Evolutionary conservation across 768 basidiomycete species (phyloP), one percentile per base, ranked within the genome.

Genomic region (Pleurotus pulmonarius): DNA sequence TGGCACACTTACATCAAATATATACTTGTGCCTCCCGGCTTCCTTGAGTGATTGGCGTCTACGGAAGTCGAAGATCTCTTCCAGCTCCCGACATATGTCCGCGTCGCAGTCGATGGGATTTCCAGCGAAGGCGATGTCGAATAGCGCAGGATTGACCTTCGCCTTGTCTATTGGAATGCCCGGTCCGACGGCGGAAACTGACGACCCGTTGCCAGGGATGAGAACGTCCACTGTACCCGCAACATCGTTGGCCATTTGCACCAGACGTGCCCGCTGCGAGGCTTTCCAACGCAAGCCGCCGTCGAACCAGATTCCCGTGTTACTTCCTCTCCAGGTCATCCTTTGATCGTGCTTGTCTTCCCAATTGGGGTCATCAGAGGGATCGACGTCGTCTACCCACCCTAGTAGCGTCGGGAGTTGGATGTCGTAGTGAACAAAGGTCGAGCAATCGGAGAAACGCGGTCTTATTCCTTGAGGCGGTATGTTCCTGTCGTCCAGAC

Each of bases 271-370:
- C 1, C 83, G 67, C 45, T 84, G 83, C 9, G 70, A 60, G 13
- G 65, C 57, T 60, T 60, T 55, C 83, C 83, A 83, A 9, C 65
- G 65, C 9, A 70, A 66, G 0, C 56, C 15, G 1, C 65, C 57
- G n/a, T 69, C 61, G 37, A 75, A 72, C 54, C 60, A 66, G 20
- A 78, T 82, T 8, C 87, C 87, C 0, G 86, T 87, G 20, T 79
- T 86, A 38, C 78, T 80, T 4, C 87, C 87, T 29, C 87, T 72
- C 87, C 87, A 88, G 24, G 75, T 70, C 39, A 87, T 37, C 20
- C 75, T 66, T 47, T 82, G 77, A 62, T 83, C 75, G 1, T 66
- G 44, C 67, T 84, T 88, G 39, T 75, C 67, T 7, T 82, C 78
- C 85, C 86, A 88, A 0, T 71, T 73, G 13, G 81, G 75, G 63